A percentile compares a stretch with the other conserved stretches of the same genome.
Conservation (phyloP, 495 filamentous ascomycete genomes). For the Podospora pseudopauciseta region DNA sequence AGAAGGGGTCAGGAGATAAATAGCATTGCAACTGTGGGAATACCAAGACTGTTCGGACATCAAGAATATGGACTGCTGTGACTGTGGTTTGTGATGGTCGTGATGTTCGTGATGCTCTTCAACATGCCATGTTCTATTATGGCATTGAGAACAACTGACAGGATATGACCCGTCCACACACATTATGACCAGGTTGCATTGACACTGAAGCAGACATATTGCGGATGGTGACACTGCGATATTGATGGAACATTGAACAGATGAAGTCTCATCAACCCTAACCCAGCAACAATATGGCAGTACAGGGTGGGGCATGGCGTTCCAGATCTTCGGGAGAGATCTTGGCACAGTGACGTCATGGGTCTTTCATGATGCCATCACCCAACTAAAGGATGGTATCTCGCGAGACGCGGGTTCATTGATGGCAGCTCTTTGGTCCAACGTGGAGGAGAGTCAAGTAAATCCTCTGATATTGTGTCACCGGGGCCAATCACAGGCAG, state of each 20-base stretch:
- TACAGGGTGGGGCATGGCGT: neutral
- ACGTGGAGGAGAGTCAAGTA: neutral
- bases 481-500: neutral
- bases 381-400: neutral
- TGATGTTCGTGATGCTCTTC: too few relatives aligned
- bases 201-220: neutral
- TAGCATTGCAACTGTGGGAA: neutral
- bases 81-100: neutral
- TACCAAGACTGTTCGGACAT: neutral
- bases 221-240: neutral
- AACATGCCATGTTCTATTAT: too few relatives aligned
- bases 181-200: neutral
- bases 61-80: neutral
- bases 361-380: neutral
- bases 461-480: neutral
- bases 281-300: neutral
- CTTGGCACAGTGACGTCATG: neutral
- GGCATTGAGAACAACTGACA: too few relatives aligned
- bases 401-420: neutral
- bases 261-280: neutral
- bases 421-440: neutral
- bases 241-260: neutral
- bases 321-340: neutral
- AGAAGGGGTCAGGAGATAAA: neutral
- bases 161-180: neutral